Evolutionary conservation across 2,329 filamentous ascomycete species (phyloP).

Genomic region (Aspergillus fijiensis): DNA sequence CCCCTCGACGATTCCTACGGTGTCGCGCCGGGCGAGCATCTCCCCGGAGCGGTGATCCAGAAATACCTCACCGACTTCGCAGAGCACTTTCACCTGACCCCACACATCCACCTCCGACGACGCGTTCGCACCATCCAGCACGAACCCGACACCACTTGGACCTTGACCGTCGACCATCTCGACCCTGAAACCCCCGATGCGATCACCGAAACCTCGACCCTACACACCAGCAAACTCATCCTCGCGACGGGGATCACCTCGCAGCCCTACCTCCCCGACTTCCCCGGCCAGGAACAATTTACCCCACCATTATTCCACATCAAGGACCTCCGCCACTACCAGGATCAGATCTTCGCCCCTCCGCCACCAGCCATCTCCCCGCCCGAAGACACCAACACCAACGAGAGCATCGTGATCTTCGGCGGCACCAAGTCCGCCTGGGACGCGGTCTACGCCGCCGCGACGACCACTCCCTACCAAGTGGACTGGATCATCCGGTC

Average conservation of each 20-base stretch:
- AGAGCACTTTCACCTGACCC: constrained; percentile 53
- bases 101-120: constrained; percentile 51
- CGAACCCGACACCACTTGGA: constrained; percentile 38
- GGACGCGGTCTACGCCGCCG: constrained; percentile 62
- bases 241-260: constrained; percentile 63
- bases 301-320: constrained; percentile 58
- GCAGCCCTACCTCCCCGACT: constrained; percentile 54
- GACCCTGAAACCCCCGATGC: constrained; percentile 15
- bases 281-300: constrained; percentile 54
- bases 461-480: constrained; percentile 49
- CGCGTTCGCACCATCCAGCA: constrained; percentile 52
- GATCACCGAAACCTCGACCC: constrained; percentile 4
- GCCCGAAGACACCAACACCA: constrained; percentile 12
- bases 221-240: constrained; percentile 53
- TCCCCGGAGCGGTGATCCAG: constrained; percentile 58
- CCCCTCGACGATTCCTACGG: constrained; percentile 63
- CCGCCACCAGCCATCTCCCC: constrained; percentile 1
- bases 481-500: constrained; percentile 46
- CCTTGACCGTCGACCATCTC: constrained; percentile 26
- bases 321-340: constrained; percentile 50
- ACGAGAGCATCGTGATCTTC: constrained; percentile 48
- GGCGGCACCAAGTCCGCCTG: constrained; percentile 63
- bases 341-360: constrained; percentile 29
- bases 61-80: constrained; percentile 59
- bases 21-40: constrained; percentile 54